phyloP scores from a whole-genome alignment of 306 rosid genomes.

The Pterocarpus santalinus region DNA sequence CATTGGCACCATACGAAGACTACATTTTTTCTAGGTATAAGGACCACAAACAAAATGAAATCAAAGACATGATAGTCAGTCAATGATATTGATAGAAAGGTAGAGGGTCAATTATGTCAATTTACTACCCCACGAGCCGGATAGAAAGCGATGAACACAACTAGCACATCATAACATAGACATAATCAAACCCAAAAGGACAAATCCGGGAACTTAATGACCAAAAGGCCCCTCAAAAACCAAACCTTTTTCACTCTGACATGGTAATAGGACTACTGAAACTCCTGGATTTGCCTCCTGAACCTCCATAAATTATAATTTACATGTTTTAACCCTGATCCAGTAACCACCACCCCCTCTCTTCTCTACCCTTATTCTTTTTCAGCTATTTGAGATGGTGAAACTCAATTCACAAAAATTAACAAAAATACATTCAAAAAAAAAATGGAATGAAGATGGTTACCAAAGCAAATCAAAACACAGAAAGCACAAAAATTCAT shows the following conservation, averaged over 20 bases:
- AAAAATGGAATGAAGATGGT: constrained; percentile 27
- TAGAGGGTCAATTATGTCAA: constrained; percentile 59
- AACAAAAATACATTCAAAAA: constrained; percentile 3
- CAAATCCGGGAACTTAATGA: constrained; percentile 47
- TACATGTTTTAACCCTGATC: constrained; percentile 35
- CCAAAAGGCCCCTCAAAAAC: constrained; percentile 59
- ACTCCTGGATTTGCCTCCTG: constrained; percentile 38
- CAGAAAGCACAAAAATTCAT: constrained; percentile 29
- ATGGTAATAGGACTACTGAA: constrained; percentile 26
- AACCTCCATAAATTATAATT: constrained; percentile 42
- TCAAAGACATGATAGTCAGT: constrained; percentile 15
- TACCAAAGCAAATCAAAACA: constrained; percentile 36
- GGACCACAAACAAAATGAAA: constrained; percentile 39
- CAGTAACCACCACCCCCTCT: constrained; percentile 1
- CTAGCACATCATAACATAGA: constrained; percentile 29
- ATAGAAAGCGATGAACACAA: constrained; percentile 42
- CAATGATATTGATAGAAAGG: constrained; percentile 29
- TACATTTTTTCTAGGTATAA: constrained; percentile 8
- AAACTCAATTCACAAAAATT: constrained; percentile 2
- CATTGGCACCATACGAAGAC: constrained; percentile 28
- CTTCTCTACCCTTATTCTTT: neutral
- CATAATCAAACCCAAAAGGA: constrained; percentile 43
- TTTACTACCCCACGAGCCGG: constrained; percentile 42
- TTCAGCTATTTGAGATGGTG: constrained; percentile 16
- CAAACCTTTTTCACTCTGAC: constrained; percentile 25